Evolutionary conservation across 257 asterid species (phyloP).

Genomic region (Avicennia marina): DNA sequence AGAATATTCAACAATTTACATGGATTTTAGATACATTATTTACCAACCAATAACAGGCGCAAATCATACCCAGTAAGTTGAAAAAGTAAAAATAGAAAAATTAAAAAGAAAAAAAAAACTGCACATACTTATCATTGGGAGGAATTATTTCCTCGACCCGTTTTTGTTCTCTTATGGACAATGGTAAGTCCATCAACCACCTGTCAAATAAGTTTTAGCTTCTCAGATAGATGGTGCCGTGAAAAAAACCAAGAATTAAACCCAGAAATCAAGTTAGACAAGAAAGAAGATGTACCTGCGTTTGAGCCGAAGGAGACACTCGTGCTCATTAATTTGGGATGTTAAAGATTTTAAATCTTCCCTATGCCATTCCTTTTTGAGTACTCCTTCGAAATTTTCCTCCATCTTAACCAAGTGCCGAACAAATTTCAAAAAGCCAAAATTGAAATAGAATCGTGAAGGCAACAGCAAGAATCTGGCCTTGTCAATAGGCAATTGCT

Average conservation of each 20-base stretch:
- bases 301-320: conserved; percentile 52
- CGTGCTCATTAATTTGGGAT: conserved; percentile 40
- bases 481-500: too few species aligned
- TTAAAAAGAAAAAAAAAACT: neutral
- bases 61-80: neutral
- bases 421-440: neutral
- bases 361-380: conserved; percentile 6
- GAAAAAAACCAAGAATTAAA: neutral
- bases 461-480: too few species aligned
- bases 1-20: neutral
- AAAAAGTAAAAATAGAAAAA: neutral
- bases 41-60: neutral
- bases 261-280: neutral
- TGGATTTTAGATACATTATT: neutral
- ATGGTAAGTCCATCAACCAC: conserved; percentile 72
- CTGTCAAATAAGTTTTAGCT: conserved; percentile 23
- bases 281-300: conserved; percentile 37
- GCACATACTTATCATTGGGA: conserved; percentile 43
- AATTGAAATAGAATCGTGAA: neutral
- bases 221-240: neutral
- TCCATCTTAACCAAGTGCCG: neutral
- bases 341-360: conserved; percentile 35
- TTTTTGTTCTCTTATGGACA: conserved; percentile 38
- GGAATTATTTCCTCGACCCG: conserved; percentile 37
- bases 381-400: conserved; percentile 20